These are phyloP conservation scores for Corynespora cassiicola DNA, from an alignment of 2,329 filamentous ascomycete species.

Conservation along the genomic window DNA sequence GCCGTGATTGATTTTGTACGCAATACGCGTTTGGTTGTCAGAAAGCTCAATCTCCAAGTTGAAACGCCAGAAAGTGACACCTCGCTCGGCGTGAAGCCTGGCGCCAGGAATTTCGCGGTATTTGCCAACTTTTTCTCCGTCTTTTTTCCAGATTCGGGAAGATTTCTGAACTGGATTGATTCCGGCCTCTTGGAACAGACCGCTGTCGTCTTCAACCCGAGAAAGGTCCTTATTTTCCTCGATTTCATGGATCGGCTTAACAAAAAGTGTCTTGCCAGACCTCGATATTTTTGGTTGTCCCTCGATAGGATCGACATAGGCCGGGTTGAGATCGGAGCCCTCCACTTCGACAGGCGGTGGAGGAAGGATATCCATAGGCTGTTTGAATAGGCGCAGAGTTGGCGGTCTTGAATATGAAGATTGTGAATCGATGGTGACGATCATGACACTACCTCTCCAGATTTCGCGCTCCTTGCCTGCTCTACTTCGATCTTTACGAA, in stretches of 20 bases:
- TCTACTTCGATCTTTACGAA: conserved; percentile 65
- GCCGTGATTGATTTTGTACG: conserved; percentile 93
- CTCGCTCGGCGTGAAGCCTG: conserved; percentile 82
- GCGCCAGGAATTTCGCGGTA: conserved; percentile 84
- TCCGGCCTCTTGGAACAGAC: conserved; percentile 82
- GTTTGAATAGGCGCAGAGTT: conserved; percentile 81
- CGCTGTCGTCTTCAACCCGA: conserved; percentile 77
- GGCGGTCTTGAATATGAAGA: conserved; percentile 84
- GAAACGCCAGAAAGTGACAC: conserved; percentile 96
- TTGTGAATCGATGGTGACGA: conserved; percentile 84
- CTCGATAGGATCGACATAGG: conserved; percentile 88
- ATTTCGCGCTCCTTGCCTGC: conserved; percentile 69
- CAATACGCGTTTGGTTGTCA: conserved; percentile 80
- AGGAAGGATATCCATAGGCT: conserved; percentile 81
- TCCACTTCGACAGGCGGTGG: conserved; percentile 76
- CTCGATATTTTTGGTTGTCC: conserved; percentile 86
- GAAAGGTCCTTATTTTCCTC: conserved; percentile 81
- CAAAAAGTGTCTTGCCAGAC: conserved; percentile 84
- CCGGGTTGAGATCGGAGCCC: conserved; percentile 69
- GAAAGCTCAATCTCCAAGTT: conserved; percentile 90
- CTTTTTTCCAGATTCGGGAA: conserved; percentile 60
- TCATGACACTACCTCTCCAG: conserved; percentile 95
- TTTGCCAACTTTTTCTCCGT: conserved; percentile 82
- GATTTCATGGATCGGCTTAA: conserved; percentile 86
- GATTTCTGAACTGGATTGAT: conserved; percentile 55